Evolutionary conservation across 768 basidiomycete genomes (phyloP), one percentile per base, ranked within the genome.

Genomic region (Leucocoprinus sp.): DNA sequence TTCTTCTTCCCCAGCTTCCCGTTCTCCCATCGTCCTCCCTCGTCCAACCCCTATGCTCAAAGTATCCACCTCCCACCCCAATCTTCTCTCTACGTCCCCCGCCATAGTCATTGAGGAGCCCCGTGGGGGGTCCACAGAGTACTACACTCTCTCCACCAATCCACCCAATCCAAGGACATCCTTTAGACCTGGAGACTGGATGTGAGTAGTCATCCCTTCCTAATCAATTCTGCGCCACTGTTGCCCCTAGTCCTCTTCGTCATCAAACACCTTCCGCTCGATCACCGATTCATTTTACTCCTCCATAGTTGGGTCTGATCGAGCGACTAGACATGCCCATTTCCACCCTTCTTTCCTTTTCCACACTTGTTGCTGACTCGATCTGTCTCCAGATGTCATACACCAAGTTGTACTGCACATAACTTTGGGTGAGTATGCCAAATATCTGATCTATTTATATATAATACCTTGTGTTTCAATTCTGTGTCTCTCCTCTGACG

Each of bases 171-270:
- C 80, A 11, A 71, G 74, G 54, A 76, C 74, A 2, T 76, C 67
- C 53, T 85, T 84, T 60, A 69, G 83, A 53, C 64, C 73, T 4
- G 83, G 83, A 12, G 83, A 85, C 56, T 85, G 83, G 83, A 82
- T 85, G 82, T 84, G 57, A 65, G 82, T 77, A 21, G 31, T 11
- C 31, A 38, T 28, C 14, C 44, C n/a, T 45, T 27, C 46, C 45
- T 31, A 40, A 46, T 23, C 37, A 40, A 6, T 18, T 37, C 9
- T 38, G 29, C 38, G n/a, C 45, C 45, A 46, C 45, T 31, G 27
- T n/a, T 40, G 12, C 45, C 17, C 37, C 34, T 50, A 24, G 42
- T 40, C 52, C 48, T 38, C 23, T 48, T 54, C 52, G 36, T 50
- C 51, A 40, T 53, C 39, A 50, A 27, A 37, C 54, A 55, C 55